These are phyloP conservation scores for Aspergillus wentii DNA, from an alignment of 495 filamentous ascomycete genomes.

Conservation along the genomic window DNA sequence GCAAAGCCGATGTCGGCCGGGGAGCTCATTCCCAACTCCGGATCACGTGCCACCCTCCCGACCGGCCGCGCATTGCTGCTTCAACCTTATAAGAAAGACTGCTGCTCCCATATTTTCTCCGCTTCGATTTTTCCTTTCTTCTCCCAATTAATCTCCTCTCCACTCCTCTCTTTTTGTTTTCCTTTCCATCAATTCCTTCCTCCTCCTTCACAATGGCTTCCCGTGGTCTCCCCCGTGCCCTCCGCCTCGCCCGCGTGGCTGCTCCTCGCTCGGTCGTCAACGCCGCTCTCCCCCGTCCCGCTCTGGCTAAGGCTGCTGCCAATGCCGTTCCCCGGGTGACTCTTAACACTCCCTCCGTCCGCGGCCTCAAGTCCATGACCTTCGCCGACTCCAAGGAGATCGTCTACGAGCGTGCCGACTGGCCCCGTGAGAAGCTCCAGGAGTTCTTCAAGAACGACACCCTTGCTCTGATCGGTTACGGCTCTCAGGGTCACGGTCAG, in stretches of 20 bases:
- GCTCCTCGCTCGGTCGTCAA: constrained; percentile 49
- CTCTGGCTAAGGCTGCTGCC: constrained; percentile 32
- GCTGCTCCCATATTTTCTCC: constrained; percentile 6
- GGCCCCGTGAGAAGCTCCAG: constrained; percentile 96
- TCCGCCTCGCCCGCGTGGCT: constrained; percentile 71
- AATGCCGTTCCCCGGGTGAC: constrained; percentile 37
- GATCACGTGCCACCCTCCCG: constrained; percentile 17
- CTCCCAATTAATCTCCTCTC: constrained; percentile 15
- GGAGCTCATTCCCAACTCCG: constrained; percentile 35
- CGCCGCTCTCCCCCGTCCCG: constrained; percentile 40
- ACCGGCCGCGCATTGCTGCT: constrained; percentile 9
- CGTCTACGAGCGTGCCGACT: constrained; percentile 96
- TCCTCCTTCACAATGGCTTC: constrained; percentile 76
- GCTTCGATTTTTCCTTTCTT: constrained; percentile 8
- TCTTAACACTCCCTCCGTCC: constrained; percentile 49
- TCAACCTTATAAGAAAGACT: constrained; percentile 16
- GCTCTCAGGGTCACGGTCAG: constrained; percentile 97
- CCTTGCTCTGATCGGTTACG: constrained; percentile 97
- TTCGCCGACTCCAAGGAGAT: constrained; percentile 90
- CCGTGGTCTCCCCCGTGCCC: constrained; percentile 73
- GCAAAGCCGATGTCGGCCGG: constrained; percentile 31
- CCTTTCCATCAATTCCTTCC: constrained; percentile 14
- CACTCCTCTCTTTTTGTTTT: constrained; percentile 17
- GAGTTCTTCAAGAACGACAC: constrained; percentile 99
- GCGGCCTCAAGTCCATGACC: constrained; percentile 57